These are phyloP conservation scores for Crassisporium funariophilum DNA, from an alignment of 768 basidiomycete species.

Conservation along the genomic window DNA sequence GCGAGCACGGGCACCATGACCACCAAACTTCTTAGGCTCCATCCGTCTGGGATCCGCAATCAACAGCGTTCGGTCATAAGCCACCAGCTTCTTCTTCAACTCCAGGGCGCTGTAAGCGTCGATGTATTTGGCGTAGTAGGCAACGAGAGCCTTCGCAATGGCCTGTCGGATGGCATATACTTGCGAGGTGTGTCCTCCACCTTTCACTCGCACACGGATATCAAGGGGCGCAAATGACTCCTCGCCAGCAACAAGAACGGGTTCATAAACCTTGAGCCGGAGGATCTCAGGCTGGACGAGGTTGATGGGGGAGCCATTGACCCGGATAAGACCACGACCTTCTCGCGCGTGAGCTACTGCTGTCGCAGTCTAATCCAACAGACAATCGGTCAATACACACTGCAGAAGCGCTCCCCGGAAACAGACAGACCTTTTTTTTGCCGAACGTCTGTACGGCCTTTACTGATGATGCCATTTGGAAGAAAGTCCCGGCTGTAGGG, in stretches of 20 bases:
- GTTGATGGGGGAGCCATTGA: slow-evolving; percentile 96
- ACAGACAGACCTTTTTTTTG: slow-evolving; percentile 98
- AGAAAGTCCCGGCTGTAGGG: slow-evolving; percentile 29
- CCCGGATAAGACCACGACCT: slow-evolving; percentile 93
- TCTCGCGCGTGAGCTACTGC: slow-evolving; percentile 97
- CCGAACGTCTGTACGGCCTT: slow-evolving; percentile 99
- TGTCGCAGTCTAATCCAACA: slow-evolving; percentile 78
- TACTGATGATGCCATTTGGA: slow-evolving; percentile 68
- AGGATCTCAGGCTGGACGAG: slow-evolving; percentile 95
- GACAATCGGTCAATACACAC: slow-evolving; percentile 8
- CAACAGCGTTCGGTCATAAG: slow-evolving; percentile 89
- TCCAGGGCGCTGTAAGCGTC: slow-evolving; percentile 97
- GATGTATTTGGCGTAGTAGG: slow-evolving; percentile 98
- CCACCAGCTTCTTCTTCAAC: slow-evolving; percentile 96
- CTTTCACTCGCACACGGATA: slow-evolving; percentile 97
- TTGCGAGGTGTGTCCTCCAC: slow-evolving; percentile 99
- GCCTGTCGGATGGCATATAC: slow-evolving; percentile 99
- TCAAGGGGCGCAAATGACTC: slow-evolving; percentile 87
- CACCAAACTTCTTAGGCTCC: slow-evolving; percentile 99
- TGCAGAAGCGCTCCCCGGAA: not conserved
- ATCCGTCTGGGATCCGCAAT: slow-evolving; percentile 96
- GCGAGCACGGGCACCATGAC: slow-evolving; percentile 96
- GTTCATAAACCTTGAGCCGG: slow-evolving; percentile 98
- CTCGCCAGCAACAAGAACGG: slow-evolving; percentile 90
- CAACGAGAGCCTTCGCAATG: slow-evolving; percentile 95